phyloP scores from a whole-genome alignment of 1,284 basidiomycete genomes.

The Apiotrichum sp. region DNA sequence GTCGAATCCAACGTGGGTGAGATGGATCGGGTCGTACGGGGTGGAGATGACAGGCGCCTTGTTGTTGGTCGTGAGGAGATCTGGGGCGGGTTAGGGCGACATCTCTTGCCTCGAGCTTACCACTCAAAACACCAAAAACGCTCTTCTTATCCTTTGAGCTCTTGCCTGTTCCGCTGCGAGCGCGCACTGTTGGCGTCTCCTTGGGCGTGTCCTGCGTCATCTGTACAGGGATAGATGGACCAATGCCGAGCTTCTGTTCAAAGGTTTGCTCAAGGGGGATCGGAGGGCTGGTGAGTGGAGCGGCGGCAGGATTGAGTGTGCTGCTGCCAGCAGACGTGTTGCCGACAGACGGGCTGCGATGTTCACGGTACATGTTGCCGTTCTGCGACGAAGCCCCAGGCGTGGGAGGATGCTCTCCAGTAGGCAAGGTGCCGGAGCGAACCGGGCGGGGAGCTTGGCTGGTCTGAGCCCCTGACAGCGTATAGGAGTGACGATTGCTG shows the following conservation, averaged over 20 bases:
- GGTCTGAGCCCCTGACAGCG: constrained; percentile 1
- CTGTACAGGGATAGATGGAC: constrained; percentile 19
- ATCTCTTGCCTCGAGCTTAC: constrained; percentile 20
- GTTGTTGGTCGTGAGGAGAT: constrained; percentile 60
- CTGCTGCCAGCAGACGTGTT: constrained; percentile 12
- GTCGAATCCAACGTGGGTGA: constrained; percentile 99
- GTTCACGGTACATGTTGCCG: constrained; percentile 16
- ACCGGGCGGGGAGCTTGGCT: constrained; percentile 36
- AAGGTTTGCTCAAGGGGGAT: constrained; percentile 35
- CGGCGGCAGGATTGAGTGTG: constrained; percentile 16
- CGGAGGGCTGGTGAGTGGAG: constrained; percentile 27
- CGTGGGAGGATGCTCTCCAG: constrained; percentile 25
- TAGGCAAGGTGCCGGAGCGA: constrained; percentile 42
- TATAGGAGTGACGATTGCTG: constrained; percentile 38
- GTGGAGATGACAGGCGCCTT: constrained; percentile 79
- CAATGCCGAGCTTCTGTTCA: constrained; percentile 33
- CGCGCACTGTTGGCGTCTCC: constrained; percentile 34
- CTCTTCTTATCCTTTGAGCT: constrained; percentile 48
- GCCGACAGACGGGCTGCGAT: constrained; percentile 6
- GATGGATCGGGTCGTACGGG: constrained; percentile 97
- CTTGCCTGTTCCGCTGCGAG: constrained; percentile 45
- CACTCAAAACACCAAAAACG: constrained; percentile 46
- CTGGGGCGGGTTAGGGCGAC: constrained; percentile 35
- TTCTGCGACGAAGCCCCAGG: constrained; percentile 1
- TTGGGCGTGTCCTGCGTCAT: constrained; percentile 18